Conservation (phyloP, 345 rosid genomes). For the Aquilaria malaccensis region DNA sequence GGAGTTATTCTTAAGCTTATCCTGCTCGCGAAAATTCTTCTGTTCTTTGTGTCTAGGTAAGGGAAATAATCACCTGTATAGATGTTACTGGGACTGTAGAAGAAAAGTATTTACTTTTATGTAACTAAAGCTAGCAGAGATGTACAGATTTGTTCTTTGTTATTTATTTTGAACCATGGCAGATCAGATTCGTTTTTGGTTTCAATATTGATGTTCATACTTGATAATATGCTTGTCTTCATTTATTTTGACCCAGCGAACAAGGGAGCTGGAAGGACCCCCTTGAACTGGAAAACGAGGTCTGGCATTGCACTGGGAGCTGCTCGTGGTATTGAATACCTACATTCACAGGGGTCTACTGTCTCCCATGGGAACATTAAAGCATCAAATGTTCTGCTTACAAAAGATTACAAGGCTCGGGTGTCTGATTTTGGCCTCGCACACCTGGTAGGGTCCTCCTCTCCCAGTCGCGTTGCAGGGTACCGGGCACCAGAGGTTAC, state of each 20-base stretch:
- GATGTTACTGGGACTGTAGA: no score
- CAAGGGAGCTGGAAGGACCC: slow-evolving; percentile 84
- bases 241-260: slow-evolving; percentile 44
- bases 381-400: slow-evolving; percentile 83
- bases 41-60: no score
- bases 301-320: slow-evolving; percentile 78
- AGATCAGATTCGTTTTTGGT: no score
- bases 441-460: slow-evolving; percentile 61
- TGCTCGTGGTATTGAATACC: slow-evolving; percentile 75
- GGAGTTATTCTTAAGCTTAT: no score
- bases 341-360: slow-evolving; percentile 73
- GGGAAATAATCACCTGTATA: no score
- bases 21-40: no score
- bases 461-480: slow-evolving; percentile 73
- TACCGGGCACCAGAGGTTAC: slow-evolving; percentile 97
- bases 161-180: no score
- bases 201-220: no score
- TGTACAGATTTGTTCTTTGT: no score
- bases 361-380: slow-evolving; percentile 89
- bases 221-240: not conserved
- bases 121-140: no score
- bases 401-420: slow-evolving; percentile 63
- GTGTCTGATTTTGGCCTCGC: slow-evolving; percentile 91
- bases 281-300: slow-evolving; percentile 83
- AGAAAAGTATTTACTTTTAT: no score